Base-by-base conservation (phyloP, 805 yeast genomes). In the Lachancea sp. region DNA sequence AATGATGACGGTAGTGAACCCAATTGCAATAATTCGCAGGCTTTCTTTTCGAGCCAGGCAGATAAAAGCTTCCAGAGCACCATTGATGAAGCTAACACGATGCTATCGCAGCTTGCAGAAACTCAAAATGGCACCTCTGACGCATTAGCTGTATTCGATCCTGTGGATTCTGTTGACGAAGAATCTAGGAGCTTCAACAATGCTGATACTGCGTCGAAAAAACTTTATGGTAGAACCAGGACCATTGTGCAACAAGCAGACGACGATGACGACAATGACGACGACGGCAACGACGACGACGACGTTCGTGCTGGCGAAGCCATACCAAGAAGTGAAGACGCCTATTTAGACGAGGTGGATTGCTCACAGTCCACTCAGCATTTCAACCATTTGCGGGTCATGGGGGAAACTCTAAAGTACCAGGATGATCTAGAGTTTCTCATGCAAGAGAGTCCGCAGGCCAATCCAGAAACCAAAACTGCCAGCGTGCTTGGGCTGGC, bases 371-470 rank as follows among this genome's bases (percentile, higher is more conserved):
- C 46, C n/a, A 49, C 52, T 0, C 52, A 49, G 29, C 59, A 59
- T 42, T 57, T 51, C 37, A 57, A 57, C 38, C 65, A 60, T 42
- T 44, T 62, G 39, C 58, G 51, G 42, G 56, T 55, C 27, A 54
- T 60, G 45, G 77, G 77, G 2, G 58, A 59, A 19, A 55, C 56
- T 13, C 47, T 65, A 2, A 63, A 65, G 43, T 62, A 52, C 38
- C 54, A 54, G 36, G 70, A 69, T 41, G 72, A 70, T 27, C 47
- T 64, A 29, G 67, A 58, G n/a, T 68, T 67, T 43, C 41, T 69
- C 5, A 5, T 33, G 13, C 41, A 55, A 3, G 42, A 32, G 8
- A 36, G 22, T 9, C 18, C 44, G 27, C 32, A 45, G 13, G 19
- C 35, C 13, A 19, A 34, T n/a, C 8, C 31, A 7, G 16, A 15